phyloP scores from a whole-genome alignment of 1,139 yeast genomes.

The Suhomyces chickasaworum region DNA sequence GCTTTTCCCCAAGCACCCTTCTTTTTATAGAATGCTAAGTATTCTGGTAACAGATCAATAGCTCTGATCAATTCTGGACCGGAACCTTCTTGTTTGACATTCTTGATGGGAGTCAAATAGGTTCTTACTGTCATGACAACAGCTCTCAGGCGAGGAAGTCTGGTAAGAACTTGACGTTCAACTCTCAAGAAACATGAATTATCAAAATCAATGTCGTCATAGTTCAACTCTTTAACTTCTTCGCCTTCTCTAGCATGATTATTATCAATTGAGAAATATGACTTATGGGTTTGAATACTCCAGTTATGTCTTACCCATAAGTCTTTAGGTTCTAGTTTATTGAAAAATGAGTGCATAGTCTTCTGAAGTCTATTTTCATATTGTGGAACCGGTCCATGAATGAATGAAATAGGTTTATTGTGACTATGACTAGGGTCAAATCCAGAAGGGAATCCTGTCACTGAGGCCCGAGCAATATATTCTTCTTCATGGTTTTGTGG shows the following conservation, averaged over 20 bases:
- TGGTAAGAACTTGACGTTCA: conserved; percentile 44
- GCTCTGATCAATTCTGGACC: conserved; percentile 54
- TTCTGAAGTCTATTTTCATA: conserved; percentile 34
- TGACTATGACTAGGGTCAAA: conserved; percentile 41
- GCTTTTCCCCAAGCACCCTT: conserved; percentile 68
- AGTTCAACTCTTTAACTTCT: conserved; percentile 21
- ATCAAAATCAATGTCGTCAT: conserved; percentile 41
- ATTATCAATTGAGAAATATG: conserved; percentile 29
- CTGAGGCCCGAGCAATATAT: conserved; percentile 36
- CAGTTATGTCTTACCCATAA: conserved; percentile 46
- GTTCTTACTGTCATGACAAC: conserved; percentile 45
- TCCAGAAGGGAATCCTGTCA: conserved; percentile 47
- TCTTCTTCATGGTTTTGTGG: conserved; percentile 37
- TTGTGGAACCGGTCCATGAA: conserved; percentile 48
- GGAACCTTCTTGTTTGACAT: conserved; percentile 40
- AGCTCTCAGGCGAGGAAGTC: conserved; percentile 43
- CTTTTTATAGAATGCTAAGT: conserved; percentile 60
- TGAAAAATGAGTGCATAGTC: conserved; percentile 44
- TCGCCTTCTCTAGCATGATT: conserved; percentile 42
- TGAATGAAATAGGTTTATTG: conserved; percentile 39
- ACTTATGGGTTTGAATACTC: conserved; percentile 42
- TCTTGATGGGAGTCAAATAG: conserved; percentile 39
- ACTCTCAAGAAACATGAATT: conserved; percentile 39
- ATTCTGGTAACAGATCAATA: conserved; percentile 59
- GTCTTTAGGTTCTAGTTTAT: conserved; percentile 37